Percentiles rank a stretch among this genome's conserved stretches.
phyloP scores from a whole-genome alignment of 2,329 filamentous ascomycete genomes.

The Cryphonectria parasitica region DNA sequence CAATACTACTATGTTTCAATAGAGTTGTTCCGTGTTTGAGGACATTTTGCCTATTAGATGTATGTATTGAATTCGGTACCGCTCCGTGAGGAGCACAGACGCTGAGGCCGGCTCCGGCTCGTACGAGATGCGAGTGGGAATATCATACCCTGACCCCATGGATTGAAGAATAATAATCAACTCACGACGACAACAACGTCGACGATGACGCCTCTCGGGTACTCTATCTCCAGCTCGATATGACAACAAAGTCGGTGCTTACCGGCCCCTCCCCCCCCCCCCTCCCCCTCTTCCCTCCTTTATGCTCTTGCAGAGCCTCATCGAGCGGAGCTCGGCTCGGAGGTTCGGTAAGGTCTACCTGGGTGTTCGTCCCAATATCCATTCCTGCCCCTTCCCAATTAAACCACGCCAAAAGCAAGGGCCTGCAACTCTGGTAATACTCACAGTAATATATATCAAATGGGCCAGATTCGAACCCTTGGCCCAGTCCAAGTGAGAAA shows the following conservation, averaged over 20 bases:
- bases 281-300: not conserved
- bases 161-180: not conserved
- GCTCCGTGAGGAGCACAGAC: not conserved
- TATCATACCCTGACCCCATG: not conserved
- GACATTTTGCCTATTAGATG: not conserved
- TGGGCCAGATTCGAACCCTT: too few relatives aligned
- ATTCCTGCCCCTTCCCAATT: not conserved
- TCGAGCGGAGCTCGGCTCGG: not conserved
- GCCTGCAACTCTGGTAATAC: not conserved
- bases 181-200: not conserved
- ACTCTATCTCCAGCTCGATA: not conserved
- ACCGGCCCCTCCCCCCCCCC: too few relatives aligned
- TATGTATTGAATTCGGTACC: not conserved
- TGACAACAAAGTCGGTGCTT: not conserved
- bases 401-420: not conserved
- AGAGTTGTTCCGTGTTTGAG: not conserved
- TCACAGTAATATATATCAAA: not conserved
- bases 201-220: not conserved
- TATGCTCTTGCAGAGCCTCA: not conserved
- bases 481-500: too few relatives aligned
- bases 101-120: not conserved
- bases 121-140: not conserved
- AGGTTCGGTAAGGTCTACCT: not conserved
- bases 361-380: not conserved
- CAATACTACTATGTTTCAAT: not conserved